These are phyloP conservation scores for Agaricales sp. DNA, from an alignment of 1,284 basidiomycete species.

Conservation along the genomic window DNA sequence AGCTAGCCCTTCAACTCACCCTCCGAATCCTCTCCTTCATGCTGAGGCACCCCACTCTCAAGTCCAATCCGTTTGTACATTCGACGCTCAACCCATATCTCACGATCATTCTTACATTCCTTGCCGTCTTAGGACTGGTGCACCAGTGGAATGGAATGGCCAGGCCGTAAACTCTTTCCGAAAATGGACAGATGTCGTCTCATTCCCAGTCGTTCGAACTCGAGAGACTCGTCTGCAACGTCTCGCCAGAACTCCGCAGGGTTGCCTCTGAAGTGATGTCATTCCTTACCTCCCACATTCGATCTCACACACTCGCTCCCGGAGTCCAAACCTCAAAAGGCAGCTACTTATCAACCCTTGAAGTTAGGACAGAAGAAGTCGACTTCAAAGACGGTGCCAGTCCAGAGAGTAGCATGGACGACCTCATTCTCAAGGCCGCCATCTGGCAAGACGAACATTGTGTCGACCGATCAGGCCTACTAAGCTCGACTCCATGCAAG, in stretches of 20 bases:
- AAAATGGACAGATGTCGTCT: constrained; percentile 84
- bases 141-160: constrained; percentile 92
- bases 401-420: constrained; percentile 82
- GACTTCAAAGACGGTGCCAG: constrained; percentile 49
- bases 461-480: constrained; percentile 69
- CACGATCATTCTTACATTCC: constrained; percentile 79
- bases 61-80: constrained; percentile 42
- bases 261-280: constrained; percentile 63
- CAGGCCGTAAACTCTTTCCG: constrained; percentile 73
- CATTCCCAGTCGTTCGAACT: constrained; percentile 94
- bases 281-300: constrained; percentile 72
- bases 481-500: constrained; percentile 31
- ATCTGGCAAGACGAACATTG: constrained; percentile 92
- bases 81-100: constrained; percentile 80
- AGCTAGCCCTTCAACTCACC: constrained; percentile 67
- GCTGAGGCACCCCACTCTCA: constrained; percentile 57
- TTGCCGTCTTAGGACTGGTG: constrained; percentile 92
- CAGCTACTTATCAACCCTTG: constrained; percentile 84
- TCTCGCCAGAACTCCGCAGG: constrained; percentile 50
- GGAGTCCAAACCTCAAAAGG: constrained; percentile 94
- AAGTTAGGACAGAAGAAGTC: constrained; percentile 78
- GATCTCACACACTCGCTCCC: constrained; percentile 64
- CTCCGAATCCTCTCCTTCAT: constrained; percentile 73
- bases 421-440: constrained; percentile 86
- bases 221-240: constrained; percentile 75